Evolutionary conservation across 768 basidiomycete species (phyloP), one percentile per base, ranked within the genome.

Genomic region (Kwoniella sp.): DNA sequence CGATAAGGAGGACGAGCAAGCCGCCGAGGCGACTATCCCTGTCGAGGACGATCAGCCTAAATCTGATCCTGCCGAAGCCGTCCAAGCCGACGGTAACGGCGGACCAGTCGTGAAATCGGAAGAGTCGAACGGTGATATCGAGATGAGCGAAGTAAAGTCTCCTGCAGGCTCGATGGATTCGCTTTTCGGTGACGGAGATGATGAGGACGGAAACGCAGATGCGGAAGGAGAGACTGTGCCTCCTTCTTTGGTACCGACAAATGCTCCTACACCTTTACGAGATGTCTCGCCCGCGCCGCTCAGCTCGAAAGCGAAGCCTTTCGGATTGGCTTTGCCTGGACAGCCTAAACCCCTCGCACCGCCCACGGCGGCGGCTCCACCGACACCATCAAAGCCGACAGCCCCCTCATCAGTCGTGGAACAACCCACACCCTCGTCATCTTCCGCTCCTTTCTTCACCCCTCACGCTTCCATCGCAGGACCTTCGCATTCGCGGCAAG

Each of bases 141-240:
- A 77, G 12, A 73, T 72, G 51, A 67, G 58, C 30, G 90, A 92
- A 73, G 82, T 86, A 20, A 89, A 86, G 75, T 91, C 92, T 3
- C 89, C 92, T 63, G 86, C 86, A 5, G 50, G 50, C 2, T 91
- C 91, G 0, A 91, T 87, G 75, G 92, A 94, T 74, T 90, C 93
- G 29, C 83, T 97, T 22, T 97, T 96, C 76, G 93, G 93, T 15
- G 41, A 20, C 20, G 50, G 50, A 61, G 59, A 61, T 20, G 41
- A 45, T 17, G 58, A 48, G 52, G 59, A 61, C 31, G 59, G 34
- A 74, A 91, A 91, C 62, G 92, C 88, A 73, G 75, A 89, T 57
- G 86, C 83, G 1, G 86, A 86, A 56, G 86, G 83, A n/a, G 83
- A 85, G 63, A 78, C 77, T 12, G 81, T 65, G 4, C 61, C 65